A percentile compares a stretch with the other conserved stretches of the same genome.
Conservation (phyloP, 805 yeast genomes). For the Suhomyces kilbournensis region DNA sequence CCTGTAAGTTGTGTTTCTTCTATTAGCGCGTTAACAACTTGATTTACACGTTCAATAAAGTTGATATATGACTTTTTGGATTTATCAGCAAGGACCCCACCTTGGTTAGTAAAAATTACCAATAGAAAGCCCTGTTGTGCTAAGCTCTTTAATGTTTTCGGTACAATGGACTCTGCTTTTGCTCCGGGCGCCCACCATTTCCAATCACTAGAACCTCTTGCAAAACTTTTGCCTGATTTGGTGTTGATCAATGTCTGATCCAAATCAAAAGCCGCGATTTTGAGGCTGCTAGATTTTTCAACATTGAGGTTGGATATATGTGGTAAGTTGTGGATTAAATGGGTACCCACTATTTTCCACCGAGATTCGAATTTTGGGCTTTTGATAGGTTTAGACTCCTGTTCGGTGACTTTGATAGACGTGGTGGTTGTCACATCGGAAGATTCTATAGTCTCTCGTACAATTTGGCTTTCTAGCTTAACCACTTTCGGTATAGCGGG, state of each 20-base stretch:
- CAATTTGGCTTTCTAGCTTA: neutral
- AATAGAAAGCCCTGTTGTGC: conserved; percentile 33
- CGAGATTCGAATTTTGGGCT: neutral
- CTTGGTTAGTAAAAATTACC: conserved; percentile 86
- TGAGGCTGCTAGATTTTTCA: conserved; percentile 7
- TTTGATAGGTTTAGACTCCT: neutral
- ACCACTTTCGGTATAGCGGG: neutral
- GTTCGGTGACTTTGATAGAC: neutral
- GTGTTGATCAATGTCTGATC: conserved; percentile 77
- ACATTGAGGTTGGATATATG: conserved; percentile 6
- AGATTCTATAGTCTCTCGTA: neutral
- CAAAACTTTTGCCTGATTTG: conserved; percentile 57
- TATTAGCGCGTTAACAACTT: conserved; percentile 26
- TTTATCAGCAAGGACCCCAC: conserved; percentile 49
- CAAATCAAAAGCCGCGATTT: conserved; percentile 75
- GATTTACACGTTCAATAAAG: conserved; percentile 42
- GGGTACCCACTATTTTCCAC: conserved; percentile 6
- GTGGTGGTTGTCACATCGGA: neutral
- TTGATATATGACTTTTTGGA: conserved; percentile 34
- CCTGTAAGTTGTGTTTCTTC: conserved; percentile 14
- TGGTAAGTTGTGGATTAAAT: conserved; percentile 6
- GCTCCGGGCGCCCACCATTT: conserved; percentile 37
- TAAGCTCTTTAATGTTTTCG: conserved; percentile 20
- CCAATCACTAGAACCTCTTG: conserved; percentile 72
- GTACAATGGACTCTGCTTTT: conserved; percentile 16